Evolutionary conservation across 768 basidiomycete genomes (phyloP), one percentile per base, ranked within the genome.

Genomic region (Mycena capillaripes): DNA sequence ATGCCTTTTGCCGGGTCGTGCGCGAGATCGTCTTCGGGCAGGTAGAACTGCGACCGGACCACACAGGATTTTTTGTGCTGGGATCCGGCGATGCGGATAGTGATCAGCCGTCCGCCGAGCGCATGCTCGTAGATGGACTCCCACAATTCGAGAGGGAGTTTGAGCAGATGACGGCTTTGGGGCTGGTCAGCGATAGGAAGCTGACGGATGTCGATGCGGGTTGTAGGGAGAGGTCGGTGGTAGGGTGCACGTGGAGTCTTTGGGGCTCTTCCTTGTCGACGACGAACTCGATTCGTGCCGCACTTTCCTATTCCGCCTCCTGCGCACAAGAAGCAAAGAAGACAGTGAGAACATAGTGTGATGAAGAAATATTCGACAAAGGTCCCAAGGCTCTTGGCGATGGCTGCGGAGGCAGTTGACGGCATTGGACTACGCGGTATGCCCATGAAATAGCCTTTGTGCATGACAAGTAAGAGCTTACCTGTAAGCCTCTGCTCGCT

Each of bases 141-240:
- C 17, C 66, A 60, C 25, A 72, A 48, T 60, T 72, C 71, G 3
- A 25, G 44, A 17, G 71, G 71, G 17, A 68, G 71, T 4, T 32
- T 36, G 23, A 66, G 27, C 4, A 68, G 23, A 11, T 16, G 25
- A 23, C 32, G 38, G 17, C 12, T 61, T 30, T 40, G 61, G 4
- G 36, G 36, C 27, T 67, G 60, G n/a, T 58, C 61, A n/a, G 64
- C 36, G 21, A 40, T 1, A 34, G 36, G 56, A 19, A 46, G 42
- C n/a, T 10, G 32, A 8, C 30, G 23, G 6, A 60, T 59, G 23
- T 71, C 64, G 34, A 64, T 65, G 3, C 71, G 60, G 3, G 44
- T 2, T 27, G 44, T n/a, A 12, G 60, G 60, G 17, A 61, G 21
- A 29, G 44, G 50, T 12, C n/a, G n/a, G n/a, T n/a, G n/a, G n/a